phyloP scores from a whole-genome alignment of 2,329 filamentous ascomycete genomes.

The Dendryphion nanum region DNA sequence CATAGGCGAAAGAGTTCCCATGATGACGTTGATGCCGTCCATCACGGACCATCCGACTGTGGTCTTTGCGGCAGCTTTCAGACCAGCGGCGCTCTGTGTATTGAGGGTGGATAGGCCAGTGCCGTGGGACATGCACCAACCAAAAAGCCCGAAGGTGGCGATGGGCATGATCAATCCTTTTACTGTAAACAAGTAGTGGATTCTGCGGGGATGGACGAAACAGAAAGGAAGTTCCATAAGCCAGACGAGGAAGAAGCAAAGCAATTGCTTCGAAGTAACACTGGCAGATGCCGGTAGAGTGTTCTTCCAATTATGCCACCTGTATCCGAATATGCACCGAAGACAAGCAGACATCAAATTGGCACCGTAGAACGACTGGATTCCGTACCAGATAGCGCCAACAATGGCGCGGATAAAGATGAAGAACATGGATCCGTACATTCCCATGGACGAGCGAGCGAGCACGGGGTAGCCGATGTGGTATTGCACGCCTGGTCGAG shows the following conservation, averaged over 20 bases:
- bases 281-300: constrained; percentile 15
- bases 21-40: constrained; percentile 7
- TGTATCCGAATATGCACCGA: constrained; percentile 33
- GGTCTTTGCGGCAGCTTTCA: not conserved
- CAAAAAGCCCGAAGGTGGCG: constrained; percentile 25
- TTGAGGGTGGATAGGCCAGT: constrained; percentile 10
- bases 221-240: constrained; percentile 19
- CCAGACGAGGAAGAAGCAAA: constrained; percentile 17
- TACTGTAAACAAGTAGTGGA: constrained; percentile 6
- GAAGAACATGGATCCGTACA: not conserved
- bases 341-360: too few species aligned
- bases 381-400: too few species aligned
- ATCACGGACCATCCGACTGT: constrained; percentile 9
- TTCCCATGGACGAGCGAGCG: not conserved
- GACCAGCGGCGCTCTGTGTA: constrained; percentile 1
- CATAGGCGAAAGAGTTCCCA: constrained; percentile 5
- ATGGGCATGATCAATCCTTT: constrained; percentile 21
- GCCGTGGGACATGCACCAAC: constrained; percentile 26
- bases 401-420: not conserved
- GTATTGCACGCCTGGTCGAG: not conserved
- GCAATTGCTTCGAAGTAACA: constrained; percentile 19
- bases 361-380: too few species aligned
- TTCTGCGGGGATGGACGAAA: constrained; percentile 21
- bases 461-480: not conserved
- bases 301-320: constrained; percentile 28